A percentile compares a stretch with the other conserved stretches of the same genome.
These are phyloP conservation scores for Fragaria ananassa DNA, from an alignment of 306 rosid genomes.

Conservation along the genomic window DNA sequence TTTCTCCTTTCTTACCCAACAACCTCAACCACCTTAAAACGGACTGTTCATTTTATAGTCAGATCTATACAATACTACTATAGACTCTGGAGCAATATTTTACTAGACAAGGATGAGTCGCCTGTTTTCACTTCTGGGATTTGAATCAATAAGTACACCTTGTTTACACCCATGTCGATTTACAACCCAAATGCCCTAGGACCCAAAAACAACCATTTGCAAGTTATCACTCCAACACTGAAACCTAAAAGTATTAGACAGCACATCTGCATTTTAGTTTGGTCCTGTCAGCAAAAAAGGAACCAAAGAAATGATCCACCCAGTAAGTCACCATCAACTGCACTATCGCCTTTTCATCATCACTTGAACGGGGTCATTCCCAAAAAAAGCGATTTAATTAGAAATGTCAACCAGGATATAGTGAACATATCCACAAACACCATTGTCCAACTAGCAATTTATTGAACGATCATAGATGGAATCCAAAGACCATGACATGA, in stretches of 20 bases:
- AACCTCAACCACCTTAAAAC: neutral
- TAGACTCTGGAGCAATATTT: neutral
- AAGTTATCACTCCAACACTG: neutral
- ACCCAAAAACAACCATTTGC: neutral
- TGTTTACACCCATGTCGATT: neutral
- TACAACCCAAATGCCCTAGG: neutral
- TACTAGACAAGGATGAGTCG: neutral
- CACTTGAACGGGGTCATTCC: conserved; percentile 3
- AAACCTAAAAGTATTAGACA: neutral
- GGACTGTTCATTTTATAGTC: neutral
- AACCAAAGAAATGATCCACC: neutral
- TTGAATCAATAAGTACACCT: conserved; percentile 1
- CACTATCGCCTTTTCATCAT: neutral
- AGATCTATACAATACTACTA: neutral
- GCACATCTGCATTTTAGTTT: neutral
- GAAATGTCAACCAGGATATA: conserved; percentile 2
- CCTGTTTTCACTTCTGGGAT: neutral
- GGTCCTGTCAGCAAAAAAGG: neutral
- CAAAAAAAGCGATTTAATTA: neutral
- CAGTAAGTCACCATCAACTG: neutral
- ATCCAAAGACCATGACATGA: neutral
- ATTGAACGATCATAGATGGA: neutral
- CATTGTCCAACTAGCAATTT: neutral
- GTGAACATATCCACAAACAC: neutral
- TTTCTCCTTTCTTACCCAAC: neutral